Conservation (phyloP, 2,329 filamentous ascomycete species). For the Alternaria alternata region DNA sequence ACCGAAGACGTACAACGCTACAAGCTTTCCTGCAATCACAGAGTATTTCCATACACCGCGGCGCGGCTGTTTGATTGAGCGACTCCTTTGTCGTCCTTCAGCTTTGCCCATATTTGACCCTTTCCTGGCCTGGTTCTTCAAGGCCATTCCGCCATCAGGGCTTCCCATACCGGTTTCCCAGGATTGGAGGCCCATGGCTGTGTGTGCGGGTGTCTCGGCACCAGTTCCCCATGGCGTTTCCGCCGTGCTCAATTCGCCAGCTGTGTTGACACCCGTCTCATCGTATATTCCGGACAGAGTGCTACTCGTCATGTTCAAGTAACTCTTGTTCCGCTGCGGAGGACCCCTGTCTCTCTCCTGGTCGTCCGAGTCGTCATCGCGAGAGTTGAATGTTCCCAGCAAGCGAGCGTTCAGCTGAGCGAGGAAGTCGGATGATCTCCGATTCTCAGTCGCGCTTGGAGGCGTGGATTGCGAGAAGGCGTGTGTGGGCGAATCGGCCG, state of each 20-base stretch:
- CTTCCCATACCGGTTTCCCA: slow-evolving; percentile 36
- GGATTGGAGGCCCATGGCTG: slow-evolving; percentile 23
- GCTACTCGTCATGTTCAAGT: slow-evolving; percentile 85
- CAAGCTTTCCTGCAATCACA: slow-evolving; percentile 65
- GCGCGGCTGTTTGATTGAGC: slow-evolving; percentile 18
- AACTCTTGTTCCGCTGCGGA: slow-evolving; percentile 73
- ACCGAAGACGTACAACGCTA: slow-evolving; percentile 79
- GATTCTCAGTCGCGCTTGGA: slow-evolving; percentile 30
- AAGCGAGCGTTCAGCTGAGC: slow-evolving; percentile 49
- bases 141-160: slow-evolving; percentile 36
- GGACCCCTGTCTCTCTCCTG: slow-evolving; percentile 34
- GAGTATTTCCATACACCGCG: slow-evolving; percentile 52
- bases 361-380: slow-evolving; percentile 32
- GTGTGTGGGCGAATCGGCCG: slow-evolving; percentile 39
- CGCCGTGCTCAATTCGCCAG: slow-evolving; percentile 58
- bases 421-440: slow-evolving; percentile 45
- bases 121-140: slow-evolving; percentile 30
- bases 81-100: slow-evolving; percentile 8
- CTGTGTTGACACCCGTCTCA: slow-evolving; percentile 37
- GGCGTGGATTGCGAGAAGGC: slow-evolving; percentile 31
- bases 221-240: slow-evolving; percentile 82
- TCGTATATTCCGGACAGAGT: slow-evolving; percentile 92
- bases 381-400: slow-evolving; percentile 39
- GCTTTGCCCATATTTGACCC: slow-evolving; percentile 9
- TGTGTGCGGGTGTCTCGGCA: slow-evolving; percentile 68